These are phyloP conservation scores for Termitomyces sp. DNA, from an alignment of 768 basidiomycete genomes.

Conservation along the genomic window DNA sequence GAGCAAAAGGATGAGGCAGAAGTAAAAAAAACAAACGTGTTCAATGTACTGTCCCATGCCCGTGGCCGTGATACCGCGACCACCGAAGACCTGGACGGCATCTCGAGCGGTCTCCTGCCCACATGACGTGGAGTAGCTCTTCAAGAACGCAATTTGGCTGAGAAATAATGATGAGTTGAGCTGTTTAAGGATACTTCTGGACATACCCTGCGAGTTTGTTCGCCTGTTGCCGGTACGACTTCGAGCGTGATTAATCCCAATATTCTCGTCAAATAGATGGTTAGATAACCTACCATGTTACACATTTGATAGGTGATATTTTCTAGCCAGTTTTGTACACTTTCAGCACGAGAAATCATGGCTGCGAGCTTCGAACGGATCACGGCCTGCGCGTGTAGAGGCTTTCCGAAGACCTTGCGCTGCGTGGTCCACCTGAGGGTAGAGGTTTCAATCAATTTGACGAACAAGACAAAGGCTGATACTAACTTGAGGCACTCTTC, in stretches of 20 bases:
- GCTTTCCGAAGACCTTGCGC: conserved; percentile 90
- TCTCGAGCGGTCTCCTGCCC: conserved; percentile 63
- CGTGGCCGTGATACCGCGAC: conserved; percentile 76
- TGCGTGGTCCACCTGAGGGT: conserved; percentile 71
- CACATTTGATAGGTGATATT: conserved; percentile 86
- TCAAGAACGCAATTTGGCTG: conserved; percentile 69
- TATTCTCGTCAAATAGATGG: not conserved
- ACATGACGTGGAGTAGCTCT: conserved; percentile 57
- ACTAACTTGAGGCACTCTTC: conserved; percentile 80
- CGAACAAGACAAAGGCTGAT: not conserved
- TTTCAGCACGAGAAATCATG: conserved; percentile 78
- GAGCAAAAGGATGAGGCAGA: not conserved
- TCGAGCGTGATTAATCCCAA: not conserved
- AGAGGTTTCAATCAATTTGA: not conserved
- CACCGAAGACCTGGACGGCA: conserved; percentile 69
- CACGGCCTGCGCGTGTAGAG: conserved; percentile 76
- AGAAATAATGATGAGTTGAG: not conserved
- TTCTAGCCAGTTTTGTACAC: conserved; percentile 73
- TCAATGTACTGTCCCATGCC: conserved; percentile 79
- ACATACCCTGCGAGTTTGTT: conserved; percentile 67
- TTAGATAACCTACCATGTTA: conserved; percentile 46
- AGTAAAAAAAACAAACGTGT: conserved; percentile 40
- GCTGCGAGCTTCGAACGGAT: conserved; percentile 82
- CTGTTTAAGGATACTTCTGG: not conserved
- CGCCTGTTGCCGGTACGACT: conserved; percentile 71